Percentiles rank a stretch among this genome's conserved stretches.
Conservation (phyloP, 257 asterid species). For the Oldenlandia corymbosa region DNA sequence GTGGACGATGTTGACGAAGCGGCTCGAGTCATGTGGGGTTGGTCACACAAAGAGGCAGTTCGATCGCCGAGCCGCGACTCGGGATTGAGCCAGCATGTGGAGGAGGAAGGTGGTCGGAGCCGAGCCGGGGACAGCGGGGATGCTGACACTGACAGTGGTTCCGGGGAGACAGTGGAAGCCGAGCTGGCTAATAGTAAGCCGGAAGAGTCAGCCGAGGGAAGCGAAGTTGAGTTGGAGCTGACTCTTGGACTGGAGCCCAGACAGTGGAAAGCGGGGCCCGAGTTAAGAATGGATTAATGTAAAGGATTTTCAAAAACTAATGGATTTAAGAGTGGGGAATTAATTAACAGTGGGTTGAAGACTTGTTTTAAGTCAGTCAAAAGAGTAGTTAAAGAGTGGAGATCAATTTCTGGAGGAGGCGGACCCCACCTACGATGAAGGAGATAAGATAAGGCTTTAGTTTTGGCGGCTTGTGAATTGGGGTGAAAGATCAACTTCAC, state of each 20-base stretch:
- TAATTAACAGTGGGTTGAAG: no score
- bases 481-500: no score
- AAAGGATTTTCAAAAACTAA: no score
- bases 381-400: no score
- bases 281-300: no score
- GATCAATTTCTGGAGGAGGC: no score
- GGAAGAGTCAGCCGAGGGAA: constrained; percentile 11
- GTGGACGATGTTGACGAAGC: constrained; percentile 34
- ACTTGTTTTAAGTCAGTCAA: no score
- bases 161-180: constrained; percentile 26
- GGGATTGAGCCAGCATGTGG: constrained; percentile 22
- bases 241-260: constrained; percentile 31
- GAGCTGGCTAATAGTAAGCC: background rate
- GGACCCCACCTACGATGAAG: no score
- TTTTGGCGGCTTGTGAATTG: no score
- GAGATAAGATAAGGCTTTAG: no score
- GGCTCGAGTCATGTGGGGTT: constrained; percentile 43
- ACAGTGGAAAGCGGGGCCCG: constrained; percentile 1
- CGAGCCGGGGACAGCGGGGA: constrained; percentile 17
- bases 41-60: constrained; percentile 19
- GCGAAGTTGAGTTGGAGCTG: constrained; percentile 30
- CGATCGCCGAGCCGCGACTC: constrained; percentile 27
- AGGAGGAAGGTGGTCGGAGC: constrained; percentile 10
- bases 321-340: no score
- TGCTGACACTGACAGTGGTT: constrained; percentile 16